Percentiles rank a stretch among this genome's conserved stretches.
These are phyloP conservation scores for Aspergillus sp. DNA, from an alignment of 2,329 filamentous ascomycete species.

Conservation along the genomic window DNA sequence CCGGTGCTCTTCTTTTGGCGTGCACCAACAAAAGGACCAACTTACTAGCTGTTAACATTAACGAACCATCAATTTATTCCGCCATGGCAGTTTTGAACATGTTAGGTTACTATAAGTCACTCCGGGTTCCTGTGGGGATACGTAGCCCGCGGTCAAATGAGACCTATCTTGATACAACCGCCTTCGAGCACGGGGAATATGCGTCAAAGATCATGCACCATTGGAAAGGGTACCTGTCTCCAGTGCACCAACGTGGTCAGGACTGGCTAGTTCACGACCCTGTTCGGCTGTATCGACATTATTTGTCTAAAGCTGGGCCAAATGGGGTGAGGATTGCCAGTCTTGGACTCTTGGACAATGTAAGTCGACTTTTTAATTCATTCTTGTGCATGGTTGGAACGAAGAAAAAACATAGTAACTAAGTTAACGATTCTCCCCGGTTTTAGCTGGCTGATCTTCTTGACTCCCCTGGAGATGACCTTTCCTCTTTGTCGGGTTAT, in stretches of 20 bases:
- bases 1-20: constrained; percentile 3
- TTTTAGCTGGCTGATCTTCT: constrained; percentile 1
- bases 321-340: constrained; percentile 7
- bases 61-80: constrained; percentile 6
- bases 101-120: constrained; percentile 3
- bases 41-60: constrained; percentile 3
- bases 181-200: no score
- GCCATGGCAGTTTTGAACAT: constrained; percentile 5
- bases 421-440: neutral
- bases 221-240: no score
- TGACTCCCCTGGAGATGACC: neutral
- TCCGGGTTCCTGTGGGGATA: neutral
- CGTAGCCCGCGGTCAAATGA: neutral
- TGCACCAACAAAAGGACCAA: neutral
- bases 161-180: constrained; percentile 5
- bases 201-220: no score
- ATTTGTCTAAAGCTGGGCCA: neutral
- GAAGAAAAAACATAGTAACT: no score
- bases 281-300: constrained; percentile 1
- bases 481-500: constrained; percentile 2
- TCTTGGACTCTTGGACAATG: constrained; percentile 11
- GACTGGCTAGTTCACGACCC: neutral
- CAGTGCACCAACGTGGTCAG: no score
- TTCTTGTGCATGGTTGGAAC: neutral
- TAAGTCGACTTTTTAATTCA: neutral